A percentile compares a stretch with the other conserved stretches of the same genome.
Evolutionary conservation across 1,139 yeast species (phyloP).

Genomic region (Eremothecium coryli): DNA sequence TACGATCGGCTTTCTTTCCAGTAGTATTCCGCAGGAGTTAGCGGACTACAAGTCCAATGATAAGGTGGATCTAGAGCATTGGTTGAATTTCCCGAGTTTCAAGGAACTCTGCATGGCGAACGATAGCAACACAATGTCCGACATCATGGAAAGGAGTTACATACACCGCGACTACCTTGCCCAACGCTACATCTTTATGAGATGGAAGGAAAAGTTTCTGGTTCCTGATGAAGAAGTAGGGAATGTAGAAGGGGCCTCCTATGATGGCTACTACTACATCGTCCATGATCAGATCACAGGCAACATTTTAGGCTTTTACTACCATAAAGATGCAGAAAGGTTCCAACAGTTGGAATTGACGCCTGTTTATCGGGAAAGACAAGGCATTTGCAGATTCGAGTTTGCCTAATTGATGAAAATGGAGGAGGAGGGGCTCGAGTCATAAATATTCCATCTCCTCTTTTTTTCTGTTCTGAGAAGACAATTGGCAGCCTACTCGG

Average conservation of each 20-base stretch:
- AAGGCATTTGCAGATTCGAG: slow-evolving; percentile 19
- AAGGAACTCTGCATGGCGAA: slow-evolving; percentile 27
- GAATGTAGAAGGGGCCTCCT: slow-evolving; percentile 70
- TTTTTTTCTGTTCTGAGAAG: too few relatives aligned
- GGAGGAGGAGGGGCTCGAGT: not conserved
- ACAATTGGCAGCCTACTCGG: too few relatives aligned
- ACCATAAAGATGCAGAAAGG: slow-evolving; percentile 66
- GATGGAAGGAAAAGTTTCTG: slow-evolving; percentile 88
- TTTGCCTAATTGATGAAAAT: slow-evolving; percentile 19
- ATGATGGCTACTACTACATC: slow-evolving; percentile 86
- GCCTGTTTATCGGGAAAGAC: slow-evolving; percentile 33
- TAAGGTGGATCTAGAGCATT: slow-evolving; percentile 71
- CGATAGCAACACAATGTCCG: slow-evolving; percentile 28
- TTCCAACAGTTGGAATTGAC: slow-evolving; percentile 58
- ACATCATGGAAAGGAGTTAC: slow-evolving; percentile 18
- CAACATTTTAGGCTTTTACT: slow-evolving; percentile 68
- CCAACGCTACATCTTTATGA: slow-evolving; percentile 63
- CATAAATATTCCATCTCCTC: too few relatives aligned
- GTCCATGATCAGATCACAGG: slow-evolving; percentile 75
- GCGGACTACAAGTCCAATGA: slow-evolving; percentile 35
- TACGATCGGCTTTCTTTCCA: slow-evolving; percentile 41
- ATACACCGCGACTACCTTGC: slow-evolving; percentile 31
- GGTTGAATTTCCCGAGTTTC: slow-evolving; percentile 61
- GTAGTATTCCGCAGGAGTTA: slow-evolving; percentile 33
- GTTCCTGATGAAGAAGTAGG: slow-evolving; percentile 71